Evolutionary conservation across 164 flowering plant species (phyloP).

Genomic region (Aristolochia contorta): DNA sequence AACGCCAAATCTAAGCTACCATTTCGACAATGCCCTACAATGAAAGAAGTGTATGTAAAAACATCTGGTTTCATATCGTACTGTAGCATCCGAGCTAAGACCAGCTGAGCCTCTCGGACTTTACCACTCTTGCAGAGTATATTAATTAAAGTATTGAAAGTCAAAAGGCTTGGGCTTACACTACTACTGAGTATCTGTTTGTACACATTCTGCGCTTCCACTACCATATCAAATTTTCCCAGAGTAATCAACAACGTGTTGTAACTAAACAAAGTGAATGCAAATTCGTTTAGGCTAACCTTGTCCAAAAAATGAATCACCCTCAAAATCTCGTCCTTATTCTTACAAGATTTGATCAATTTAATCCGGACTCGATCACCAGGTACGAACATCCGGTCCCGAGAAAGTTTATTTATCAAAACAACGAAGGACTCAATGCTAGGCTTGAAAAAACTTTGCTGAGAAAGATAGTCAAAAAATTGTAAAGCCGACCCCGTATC

Average conservation of each 20-base stretch:
- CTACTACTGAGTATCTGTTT: conserved; percentile 35
- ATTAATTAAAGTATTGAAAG: conserved; percentile 63
- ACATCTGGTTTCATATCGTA: conserved; percentile 45
- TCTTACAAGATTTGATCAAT: conserved; percentile 56
- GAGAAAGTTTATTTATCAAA: conserved; percentile 49
- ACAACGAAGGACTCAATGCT: conserved; percentile 29
- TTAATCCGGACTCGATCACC: conserved; percentile 54
- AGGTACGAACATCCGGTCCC: conserved; percentile 25
- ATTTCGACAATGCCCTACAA: conserved; percentile 71
- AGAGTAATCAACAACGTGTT: conserved; percentile 60
- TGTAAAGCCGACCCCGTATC: conserved; percentile 27
- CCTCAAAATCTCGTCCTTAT: conserved; percentile 37
- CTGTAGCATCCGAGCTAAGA: conserved; percentile 39
- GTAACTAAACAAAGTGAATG: conserved; percentile 39
- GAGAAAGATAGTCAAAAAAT: conserved; percentile 61
- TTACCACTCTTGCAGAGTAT: conserved; percentile 62
- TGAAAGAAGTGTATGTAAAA: conserved; percentile 64
- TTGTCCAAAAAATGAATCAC: conserved; percentile 39
- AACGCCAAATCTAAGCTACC: conserved; percentile 46
- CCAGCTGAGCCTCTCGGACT: conserved; percentile 46
- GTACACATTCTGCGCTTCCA: conserved; percentile 36
- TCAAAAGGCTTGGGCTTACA: conserved; percentile 47
- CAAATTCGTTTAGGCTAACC: conserved; percentile 28
- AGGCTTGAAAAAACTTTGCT: conserved; percentile 41
- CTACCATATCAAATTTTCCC: conserved; percentile 60